Evolutionary conservation across 1,284 basidiomycete species (phyloP), one percentile per base, ranked within the genome.

Genomic region (Vanrija pseudolonga): DNA sequence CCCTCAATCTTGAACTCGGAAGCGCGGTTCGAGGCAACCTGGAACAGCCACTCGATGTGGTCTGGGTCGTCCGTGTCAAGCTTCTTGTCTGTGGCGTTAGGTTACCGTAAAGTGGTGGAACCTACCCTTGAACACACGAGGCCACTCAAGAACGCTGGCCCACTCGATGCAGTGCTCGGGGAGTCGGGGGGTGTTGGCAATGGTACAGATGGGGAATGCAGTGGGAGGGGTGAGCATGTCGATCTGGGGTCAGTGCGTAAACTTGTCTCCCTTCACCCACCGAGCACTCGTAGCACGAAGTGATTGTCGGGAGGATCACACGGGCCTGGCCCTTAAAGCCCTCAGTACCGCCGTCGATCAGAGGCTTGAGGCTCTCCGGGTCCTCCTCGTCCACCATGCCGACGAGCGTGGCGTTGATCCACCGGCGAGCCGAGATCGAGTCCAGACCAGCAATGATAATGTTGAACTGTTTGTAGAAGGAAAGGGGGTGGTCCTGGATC

Each of bases 121-220:
- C 63, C 37, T n/a, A 91, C 92, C 90, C 73, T 88, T 89, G 65
- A 89, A 87, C 1, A 92, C 85, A 36, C 85, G 84, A 4, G 95
- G 95, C 96, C 96, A 99, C 76, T 99, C 94, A 36, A 99, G 80
- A n/a, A 98, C 94, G 45, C 90, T 94, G 0, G 96, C 96, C 95
- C 96, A 99, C 77, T 98, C 96, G 70, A 99, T 98, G 71, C 96
- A 98, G 72, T 99, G 96, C 73, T 99, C 96, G 3, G 96, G 96
- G 28, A 98, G 80, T 54, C 96, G 88, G 17, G 96, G 96, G 0
- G 96, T 99, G 70, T 98, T 98, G 54, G 96, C 96, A 61, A 99
- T 98, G 2, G 96, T 99, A 74, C 96, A 99, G 61, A 99, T 98
- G 0, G 96, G 96, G 73, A 94, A 99, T 6, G 88, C 88, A 37